Base-by-base conservation (phyloP, 257 asterid species). In the Rubia yunnanensis region DNA sequence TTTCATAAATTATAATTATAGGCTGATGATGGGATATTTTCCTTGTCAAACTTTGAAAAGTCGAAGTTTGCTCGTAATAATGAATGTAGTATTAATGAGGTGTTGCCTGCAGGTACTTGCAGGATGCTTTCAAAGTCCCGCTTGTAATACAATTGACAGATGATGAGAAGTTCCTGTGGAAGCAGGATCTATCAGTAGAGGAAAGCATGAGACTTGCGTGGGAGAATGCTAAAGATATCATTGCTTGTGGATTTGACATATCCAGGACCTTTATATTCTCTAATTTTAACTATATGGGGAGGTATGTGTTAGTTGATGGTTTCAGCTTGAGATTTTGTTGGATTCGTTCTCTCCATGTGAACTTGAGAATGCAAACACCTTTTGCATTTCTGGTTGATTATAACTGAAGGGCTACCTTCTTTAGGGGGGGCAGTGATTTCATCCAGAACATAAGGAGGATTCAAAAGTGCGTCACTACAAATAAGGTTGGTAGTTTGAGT, bases 81-180 rank as follows among this genome's bases (percentile, higher is more conserved):
- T 36, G 36, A 32, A 7, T 15, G 36, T 35, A 5, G 26, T 55
- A 1, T 63, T 56, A 11, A 48, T 15, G 1, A 62, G 2, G 57
- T 41, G 54, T 56, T 28, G 0, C 57, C 66, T 72, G 68, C 71
- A 92, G 98, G 76, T 92, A 92, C 66, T 76, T 92, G 81, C 99
- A 92, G 74, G 99, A 92, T 67, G 96, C 88, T 67, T 92, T 92
- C 77, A 89, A 87, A 80, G 99, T 92, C 74, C 99, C 99, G 0
- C 85, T 92, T 27, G 97, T 92, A 69, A 89, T 92, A 69, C 97
- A 92, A 56, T 67, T 92, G 73, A 92, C 99, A 1, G 99, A 92
- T 76, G 99, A 94, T 67, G 99, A 94, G 91, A 94, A 94, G 74
- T 94, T 86, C 69, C 82, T 94, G 95, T 94, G 99, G 99, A 94